Base-by-base conservation (phyloP, 1,284 basidiomycete genomes). In the Retiboletus fuscus region DNA sequence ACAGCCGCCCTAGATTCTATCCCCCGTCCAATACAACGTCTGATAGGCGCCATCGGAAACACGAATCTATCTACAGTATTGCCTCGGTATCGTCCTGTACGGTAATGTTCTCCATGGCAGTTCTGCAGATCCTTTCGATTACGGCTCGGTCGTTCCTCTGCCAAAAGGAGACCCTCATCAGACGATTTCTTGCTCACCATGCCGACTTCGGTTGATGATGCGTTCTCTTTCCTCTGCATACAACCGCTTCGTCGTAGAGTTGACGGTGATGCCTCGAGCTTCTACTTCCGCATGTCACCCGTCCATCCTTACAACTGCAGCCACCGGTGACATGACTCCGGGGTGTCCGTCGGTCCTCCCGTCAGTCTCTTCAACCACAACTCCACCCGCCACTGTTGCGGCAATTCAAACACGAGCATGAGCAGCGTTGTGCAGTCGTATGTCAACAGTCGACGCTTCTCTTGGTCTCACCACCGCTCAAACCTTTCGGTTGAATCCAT, bases 21-120 rank as follows among this genome's bases (percentile, higher is more conserved):
- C 91, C 92, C 3, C 87, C 88, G 18, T 79, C 84, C 28, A 81
- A 79, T 4, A 80, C 84, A 24, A 75, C 76, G 16, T 78, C 82
- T 51, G 77, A 80, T 49, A 78, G 71, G 22, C 83, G 82, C 49
- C 87, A 90, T 66, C 81, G 83, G 43, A 84, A 83, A 61, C 87
- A 88, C 16, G 90, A 92, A 61, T 95, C 94, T 0, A 75, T 90
- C 13, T 87, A 92, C 80, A 95, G 93, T 77, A 91, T 96, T 63
- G 90, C 93, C 0, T 95, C 94, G 0, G 89, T 96, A 34, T 96
- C 94, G 0, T 95, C 93, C 0, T 93, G n/a, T n/a, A 94, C 68
- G 94, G 94, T 3, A 86, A 85, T 4, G 88, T 93, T 41, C 84
- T 94, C 72, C 87, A 92, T 67, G 82, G 86, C 22, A 92, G 93